These are phyloP conservation scores for Tubosaeta sp. DNA, from an alignment of 768 basidiomycete species.

Conservation along the genomic window DNA sequence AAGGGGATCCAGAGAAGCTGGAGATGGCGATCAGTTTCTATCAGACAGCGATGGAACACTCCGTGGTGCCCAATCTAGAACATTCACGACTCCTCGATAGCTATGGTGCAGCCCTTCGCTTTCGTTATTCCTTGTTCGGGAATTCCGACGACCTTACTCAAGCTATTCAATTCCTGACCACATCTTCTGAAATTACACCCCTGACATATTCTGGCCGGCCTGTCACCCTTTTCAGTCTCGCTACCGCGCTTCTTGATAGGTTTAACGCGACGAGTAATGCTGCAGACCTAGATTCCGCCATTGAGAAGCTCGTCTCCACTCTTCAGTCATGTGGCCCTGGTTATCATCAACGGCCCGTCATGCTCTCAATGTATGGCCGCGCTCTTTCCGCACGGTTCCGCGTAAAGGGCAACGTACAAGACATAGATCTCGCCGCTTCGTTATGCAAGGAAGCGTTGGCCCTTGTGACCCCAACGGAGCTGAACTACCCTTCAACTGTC, in stretches of 20 bases:
- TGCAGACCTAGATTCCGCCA: slow-evolving; percentile 15
- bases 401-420: slow-evolving; percentile 9
- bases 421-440: slow-evolving; percentile 13
- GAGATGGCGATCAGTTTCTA: slow-evolving; percentile 20
- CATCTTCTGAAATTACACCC: slow-evolving; percentile 14
- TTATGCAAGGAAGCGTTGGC: slow-evolving; percentile 16
- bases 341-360: slow-evolving; percentile 1
- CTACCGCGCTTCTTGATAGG: slow-evolving; percentile 1
- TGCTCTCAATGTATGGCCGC: slow-evolving; percentile 11
- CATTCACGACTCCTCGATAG: slow-evolving; percentile 18
- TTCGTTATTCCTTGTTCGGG: slow-evolving; percentile 12
- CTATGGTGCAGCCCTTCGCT: slow-evolving; percentile 15
- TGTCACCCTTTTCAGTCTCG: slow-evolving; percentile 13
- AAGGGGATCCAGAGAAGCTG: slow-evolving; percentile 14
- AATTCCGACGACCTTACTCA: slow-evolving; percentile 19
- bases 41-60: slow-evolving; percentile 12
- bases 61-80: slow-evolving; percentile 11
- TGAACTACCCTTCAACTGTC: neutral
- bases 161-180: slow-evolving; percentile 19
- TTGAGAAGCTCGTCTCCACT: slow-evolving; percentile 12
- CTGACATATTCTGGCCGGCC: slow-evolving; percentile 2
- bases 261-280: slow-evolving; percentile 8
- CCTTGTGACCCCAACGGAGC: neutral
- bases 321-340: slow-evolving; percentile 10
- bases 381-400: slow-evolving; percentile 15